Conservation (phyloP, 495 filamentous ascomycete genomes). For the Penicillium robsamsonii region DNA sequence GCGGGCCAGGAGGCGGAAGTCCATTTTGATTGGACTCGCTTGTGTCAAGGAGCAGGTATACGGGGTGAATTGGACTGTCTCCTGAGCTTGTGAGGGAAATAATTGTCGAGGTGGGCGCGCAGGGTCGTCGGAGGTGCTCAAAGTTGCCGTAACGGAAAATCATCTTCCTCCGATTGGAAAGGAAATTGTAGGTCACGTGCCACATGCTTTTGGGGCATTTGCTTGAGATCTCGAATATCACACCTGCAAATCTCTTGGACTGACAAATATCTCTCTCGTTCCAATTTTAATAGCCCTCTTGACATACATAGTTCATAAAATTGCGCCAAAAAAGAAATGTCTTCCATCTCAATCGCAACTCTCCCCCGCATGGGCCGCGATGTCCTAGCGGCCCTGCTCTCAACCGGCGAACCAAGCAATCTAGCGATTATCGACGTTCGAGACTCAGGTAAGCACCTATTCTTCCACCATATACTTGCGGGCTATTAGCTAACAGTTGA, state of each 20-base stretch:
- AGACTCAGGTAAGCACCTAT: conserved; percentile 58
- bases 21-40: conserved; percentile 28
- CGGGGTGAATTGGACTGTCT: conserved; percentile 1
- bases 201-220: neutral
- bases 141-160: conserved; percentile 20
- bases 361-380: conserved; percentile 65
- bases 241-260: conserved; percentile 2
- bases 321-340: conserved; percentile 40
- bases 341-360: conserved; percentile 54
- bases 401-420: conserved; percentile 33
- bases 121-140: conserved; percentile 9
- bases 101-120: neutral
- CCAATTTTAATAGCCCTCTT: no score
- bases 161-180: conserved; percentile 11
- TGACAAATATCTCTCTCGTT: neutral
- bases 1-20: conserved; percentile 35
- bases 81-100: neutral
- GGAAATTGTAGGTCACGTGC: conserved; percentile 32
- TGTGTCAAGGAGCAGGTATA: conserved; percentile 3
- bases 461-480: neutral
- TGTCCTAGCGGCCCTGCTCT: conserved; percentile 54
- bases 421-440: conserved; percentile 87
- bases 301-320: neutral
- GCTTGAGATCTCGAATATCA: neutral
- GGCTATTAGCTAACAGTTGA: neutral